Conservation (phyloP, 75 land plant genomes). For the Pseudotsuga menziesii region DNA sequence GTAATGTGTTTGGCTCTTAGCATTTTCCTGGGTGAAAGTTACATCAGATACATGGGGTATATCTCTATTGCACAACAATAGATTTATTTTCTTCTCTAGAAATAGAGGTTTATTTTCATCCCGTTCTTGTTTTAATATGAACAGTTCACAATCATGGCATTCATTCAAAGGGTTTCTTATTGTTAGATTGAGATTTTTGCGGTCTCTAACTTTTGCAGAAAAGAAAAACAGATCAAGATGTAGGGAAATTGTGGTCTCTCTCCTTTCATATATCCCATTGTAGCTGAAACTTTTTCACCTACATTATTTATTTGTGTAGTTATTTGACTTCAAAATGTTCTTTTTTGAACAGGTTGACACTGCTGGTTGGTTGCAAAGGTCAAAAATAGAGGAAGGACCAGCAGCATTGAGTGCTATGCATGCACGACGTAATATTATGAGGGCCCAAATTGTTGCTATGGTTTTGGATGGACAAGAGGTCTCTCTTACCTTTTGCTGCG, state of each 20-base stretch:
- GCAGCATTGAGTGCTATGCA: conserved; percentile 88
- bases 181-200: not conserved
- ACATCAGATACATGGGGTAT: no score
- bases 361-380: conserved; percentile 95
- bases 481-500: conserved; percentile 2
- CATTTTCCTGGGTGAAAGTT: no score
- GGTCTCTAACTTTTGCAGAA: not conserved
- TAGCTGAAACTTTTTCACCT: not conserved
- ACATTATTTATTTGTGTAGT: not conserved
- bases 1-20: no score
- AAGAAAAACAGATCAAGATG: not conserved
- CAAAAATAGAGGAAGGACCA: conserved; percentile 73
- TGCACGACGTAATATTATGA: conserved; percentile 82
- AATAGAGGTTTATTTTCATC: not conserved
- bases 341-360: conserved; percentile 81
- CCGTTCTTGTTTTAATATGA: not conserved
- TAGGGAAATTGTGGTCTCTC: not conserved
- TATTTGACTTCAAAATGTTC: not conserved
- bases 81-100: not conserved
- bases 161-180: not conserved
- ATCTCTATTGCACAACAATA: not conserved
- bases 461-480: conserved; percentile 99
- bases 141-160: not conserved
- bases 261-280: not conserved
- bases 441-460: conserved; percentile 88